phyloP scores from a whole-genome alignment of 768 basidiomycete genomes.

The Galerina sulciceps region DNA sequence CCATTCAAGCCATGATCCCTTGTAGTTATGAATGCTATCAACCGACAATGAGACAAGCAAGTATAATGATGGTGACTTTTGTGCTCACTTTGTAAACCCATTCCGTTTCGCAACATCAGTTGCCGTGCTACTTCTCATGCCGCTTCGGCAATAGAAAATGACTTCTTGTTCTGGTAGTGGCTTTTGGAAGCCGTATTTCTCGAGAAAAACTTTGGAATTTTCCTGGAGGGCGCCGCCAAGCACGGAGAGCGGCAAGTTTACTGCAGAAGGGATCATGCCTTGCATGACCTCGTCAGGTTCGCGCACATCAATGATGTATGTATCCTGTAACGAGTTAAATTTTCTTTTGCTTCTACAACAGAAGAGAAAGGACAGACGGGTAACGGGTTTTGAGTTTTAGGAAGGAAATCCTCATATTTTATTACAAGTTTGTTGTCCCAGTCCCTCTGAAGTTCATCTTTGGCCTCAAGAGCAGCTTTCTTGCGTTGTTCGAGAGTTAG shows the following conservation, averaged over 20 bases:
- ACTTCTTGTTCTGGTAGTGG: conserved; percentile 74
- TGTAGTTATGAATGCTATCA: conserved; percentile 70
- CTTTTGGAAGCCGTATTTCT: conserved; percentile 75
- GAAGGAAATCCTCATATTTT: conserved; percentile 82
- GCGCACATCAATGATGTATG: conserved; percentile 87
- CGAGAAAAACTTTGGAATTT: conserved; percentile 55
- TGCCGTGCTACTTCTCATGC: conserved; percentile 81
- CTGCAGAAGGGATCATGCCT: conserved; percentile 91
- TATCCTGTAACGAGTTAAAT: conserved; percentile 46
- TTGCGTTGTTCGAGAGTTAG: conserved; percentile 33
- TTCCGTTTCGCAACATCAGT: conserved; percentile 80
- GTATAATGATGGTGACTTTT: background rate
- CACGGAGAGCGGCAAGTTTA: conserved; percentile 86
- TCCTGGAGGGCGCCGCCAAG: conserved; percentile 71
- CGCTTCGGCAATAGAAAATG: conserved; percentile 91
- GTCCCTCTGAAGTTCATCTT: conserved; percentile 59
- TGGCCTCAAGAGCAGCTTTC: conserved; percentile 38
- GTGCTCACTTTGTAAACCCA: conserved; percentile 78
- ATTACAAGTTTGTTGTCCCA: conserved; percentile 74
- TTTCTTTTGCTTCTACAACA: no score
- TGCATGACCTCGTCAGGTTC: conserved; percentile 91
- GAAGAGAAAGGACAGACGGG: conserved; percentile 41
- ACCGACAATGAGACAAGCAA: background rate
- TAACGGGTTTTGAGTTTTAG: conserved; percentile 76
- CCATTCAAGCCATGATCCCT: conserved; percentile 92